Evolutionary conservation across 768 basidiomycete species (phyloP).

Genomic region (Dendrothele bispora): DNA sequence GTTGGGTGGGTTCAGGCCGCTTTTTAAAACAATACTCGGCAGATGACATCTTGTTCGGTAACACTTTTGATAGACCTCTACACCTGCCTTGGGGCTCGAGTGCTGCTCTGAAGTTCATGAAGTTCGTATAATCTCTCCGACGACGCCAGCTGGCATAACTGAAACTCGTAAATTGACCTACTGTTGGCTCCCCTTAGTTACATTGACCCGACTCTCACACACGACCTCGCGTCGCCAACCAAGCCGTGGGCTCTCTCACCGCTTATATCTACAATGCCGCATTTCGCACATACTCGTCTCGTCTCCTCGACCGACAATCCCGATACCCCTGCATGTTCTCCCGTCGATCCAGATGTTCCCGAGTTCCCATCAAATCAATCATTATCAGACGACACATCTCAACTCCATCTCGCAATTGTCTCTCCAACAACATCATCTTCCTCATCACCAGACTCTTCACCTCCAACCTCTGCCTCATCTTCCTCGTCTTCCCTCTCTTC

Average conservation of each 20-base stretch:
- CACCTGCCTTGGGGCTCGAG: slow-evolving; percentile 81
- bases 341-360: slow-evolving; percentile 25
- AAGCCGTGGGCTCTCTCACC: slow-evolving; percentile 94
- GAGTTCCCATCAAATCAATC: slow-evolving; percentile 15
- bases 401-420: too few species aligned
- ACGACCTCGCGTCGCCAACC: slow-evolving; percentile 71
- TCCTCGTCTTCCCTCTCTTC: too few species aligned
- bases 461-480: too few species aligned
- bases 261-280: slow-evolving; percentile 78
- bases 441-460: too few species aligned
- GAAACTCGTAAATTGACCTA: neutral
- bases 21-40: slow-evolving; percentile 69
- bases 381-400: slow-evolving; percentile 6
- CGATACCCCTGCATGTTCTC: slow-evolving; percentile 20
- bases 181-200: slow-evolving; percentile 44
- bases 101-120: slow-evolving; percentile 80
- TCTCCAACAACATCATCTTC: too few species aligned
- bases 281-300: slow-evolving; percentile 56
- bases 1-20: slow-evolving; percentile 48
- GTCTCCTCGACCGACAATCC: neutral
- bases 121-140: slow-evolving; percentile 48
- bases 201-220: slow-evolving; percentile 84
- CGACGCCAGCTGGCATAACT: too few species aligned
- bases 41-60: slow-evolving; percentile 90
- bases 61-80: slow-evolving; percentile 78